Base-by-base conservation (phyloP, 495 filamentous ascomycete species). In the Aspergillus campestris region DNA sequence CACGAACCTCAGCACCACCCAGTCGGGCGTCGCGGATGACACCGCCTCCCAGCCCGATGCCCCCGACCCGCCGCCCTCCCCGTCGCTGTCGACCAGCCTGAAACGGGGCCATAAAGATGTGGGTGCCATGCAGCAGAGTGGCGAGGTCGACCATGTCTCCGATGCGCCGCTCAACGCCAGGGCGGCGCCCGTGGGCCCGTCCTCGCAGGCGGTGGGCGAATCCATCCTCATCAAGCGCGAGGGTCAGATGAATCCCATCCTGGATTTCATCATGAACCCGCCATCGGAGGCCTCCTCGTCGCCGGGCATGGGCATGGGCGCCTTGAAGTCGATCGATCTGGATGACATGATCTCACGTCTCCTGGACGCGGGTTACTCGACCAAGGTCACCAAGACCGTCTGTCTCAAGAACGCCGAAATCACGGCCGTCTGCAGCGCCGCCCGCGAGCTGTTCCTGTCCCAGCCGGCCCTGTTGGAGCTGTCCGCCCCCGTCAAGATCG, bases 331-430 rank as follows among this genome's bases (percentile, higher is more conserved):
- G 30, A 86, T 89, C 45, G 91, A 97, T 66, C 71, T 99, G 38
- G 92, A 99, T 57, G 92, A 97, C 58, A 96, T 95, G 78, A 99
- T 99, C 57, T 84, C 84, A 49, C 83, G 92, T 31, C 81, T 99
- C 13, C 73, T 97, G 31, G 92, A 97, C 65, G 92, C 92, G 18
- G 92, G 82, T 14, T 97, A 99, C 59, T 87, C 92, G 30, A 86
- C 89, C 37, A 97, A 97, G 62, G 86, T 96, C 53, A 96, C 92
- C 40, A 99, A 99, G 71, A 86, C 88, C 13, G 89, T 97, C 3
- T 95, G 89, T 52, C 67, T 99, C 38, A 95, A 95, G 76, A 97
- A 97, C 64, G 92, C 90, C 14, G 92, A 99, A 62, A 97, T 99
- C 45, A 83, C 78, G 32, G 89, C 90, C 24, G 89, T 99, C 46